phyloP scores from a whole-genome alignment of 208 protist species.

The Acanthamoeba royreba region DNA sequence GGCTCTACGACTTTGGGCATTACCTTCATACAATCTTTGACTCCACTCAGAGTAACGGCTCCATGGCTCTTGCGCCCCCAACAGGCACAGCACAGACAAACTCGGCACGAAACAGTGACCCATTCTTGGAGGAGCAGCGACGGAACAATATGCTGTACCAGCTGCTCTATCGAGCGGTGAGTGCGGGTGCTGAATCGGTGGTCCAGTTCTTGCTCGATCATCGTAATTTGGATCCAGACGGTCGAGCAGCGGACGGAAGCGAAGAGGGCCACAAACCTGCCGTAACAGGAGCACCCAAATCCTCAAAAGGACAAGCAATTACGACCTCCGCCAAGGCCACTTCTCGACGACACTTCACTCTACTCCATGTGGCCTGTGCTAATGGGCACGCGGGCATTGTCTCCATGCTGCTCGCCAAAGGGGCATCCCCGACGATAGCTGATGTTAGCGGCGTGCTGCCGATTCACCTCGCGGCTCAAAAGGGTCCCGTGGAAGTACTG shows the following conservation, averaged over 20 bases:
- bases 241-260: neutral
- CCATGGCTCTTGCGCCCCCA: neutral
- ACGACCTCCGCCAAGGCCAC: neutral
- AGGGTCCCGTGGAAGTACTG: slow-evolving; percentile 7
- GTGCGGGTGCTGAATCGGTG: neutral
- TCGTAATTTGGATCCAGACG: neutral
- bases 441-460: neutral
- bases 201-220: slow-evolving; percentile 1
- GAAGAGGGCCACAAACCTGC: neutral
- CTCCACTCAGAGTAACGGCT: neutral
- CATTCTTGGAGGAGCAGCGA: neutral
- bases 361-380: neutral
- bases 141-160: neutral
- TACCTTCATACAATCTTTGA: neutral
- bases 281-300: neutral
- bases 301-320: neutral
- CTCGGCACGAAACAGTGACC: too few relatives aligned
- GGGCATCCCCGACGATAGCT: neutral
- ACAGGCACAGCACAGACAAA: neutral
- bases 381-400: neutral
- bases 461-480: slow-evolving; percentile 31
- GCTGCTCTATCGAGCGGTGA: neutral
- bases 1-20: neutral
- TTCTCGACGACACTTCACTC: neutral
- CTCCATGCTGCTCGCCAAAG: neutral